phyloP scores from a whole-genome alignment of 306 rosid species.

The Quercus dentata region DNA sequence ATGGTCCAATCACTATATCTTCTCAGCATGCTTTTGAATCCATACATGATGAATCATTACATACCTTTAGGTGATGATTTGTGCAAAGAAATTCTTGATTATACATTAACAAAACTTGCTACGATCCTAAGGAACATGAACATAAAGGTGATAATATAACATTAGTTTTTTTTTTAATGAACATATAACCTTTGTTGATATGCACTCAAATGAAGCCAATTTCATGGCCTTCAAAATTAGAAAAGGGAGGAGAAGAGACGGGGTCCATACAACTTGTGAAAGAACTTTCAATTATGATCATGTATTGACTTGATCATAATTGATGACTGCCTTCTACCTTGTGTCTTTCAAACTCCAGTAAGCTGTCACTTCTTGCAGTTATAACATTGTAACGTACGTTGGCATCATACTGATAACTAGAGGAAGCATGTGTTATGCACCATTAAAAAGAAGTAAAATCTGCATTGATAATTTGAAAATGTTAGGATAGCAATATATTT shows the following conservation, averaged over 20 bases:
- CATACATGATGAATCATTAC: background rate
- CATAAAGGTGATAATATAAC: background rate
- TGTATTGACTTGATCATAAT: background rate
- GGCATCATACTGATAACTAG: background rate
- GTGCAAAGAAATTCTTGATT: background rate
- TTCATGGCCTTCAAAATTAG: background rate
- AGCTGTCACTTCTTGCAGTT: slow-evolving; percentile 1
- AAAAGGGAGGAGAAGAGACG: background rate
- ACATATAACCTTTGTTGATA: background rate
- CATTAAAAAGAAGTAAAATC: background rate
- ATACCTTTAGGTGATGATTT: background rate
- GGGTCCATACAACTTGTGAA: background rate
- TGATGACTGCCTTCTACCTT: background rate
- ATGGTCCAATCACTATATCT: background rate
- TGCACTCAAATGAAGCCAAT: background rate
- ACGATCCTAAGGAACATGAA: background rate
- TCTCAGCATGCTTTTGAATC: background rate
- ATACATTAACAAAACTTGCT: background rate
- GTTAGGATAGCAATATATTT: background rate
- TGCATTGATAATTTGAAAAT: background rate
- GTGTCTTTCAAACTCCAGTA: background rate
- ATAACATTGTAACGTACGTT: background rate
- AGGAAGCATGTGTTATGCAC: background rate
- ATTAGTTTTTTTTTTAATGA: background rate
- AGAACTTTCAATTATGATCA: background rate